Percentiles rank a stretch among this genome's conserved stretches.
phyloP scores from a whole-genome alignment of 495 filamentous ascomycete species.

The Talaromyces stipitatus region DNA sequence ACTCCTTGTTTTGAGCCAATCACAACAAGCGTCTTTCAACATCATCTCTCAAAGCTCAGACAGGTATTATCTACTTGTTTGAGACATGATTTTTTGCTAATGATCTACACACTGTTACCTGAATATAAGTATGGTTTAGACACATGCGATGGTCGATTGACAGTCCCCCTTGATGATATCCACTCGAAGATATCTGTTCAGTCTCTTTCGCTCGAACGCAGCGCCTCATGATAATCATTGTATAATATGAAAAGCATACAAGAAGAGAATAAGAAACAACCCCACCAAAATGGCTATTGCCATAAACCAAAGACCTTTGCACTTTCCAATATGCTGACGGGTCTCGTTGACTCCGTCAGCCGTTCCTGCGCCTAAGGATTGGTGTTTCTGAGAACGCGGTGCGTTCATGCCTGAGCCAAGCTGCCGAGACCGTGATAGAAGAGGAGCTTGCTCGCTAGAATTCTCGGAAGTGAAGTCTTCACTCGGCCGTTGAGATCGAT shows the following conservation, averaged over 20 bases:
- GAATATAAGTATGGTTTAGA: too few species aligned
- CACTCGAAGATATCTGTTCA: constrained; percentile 7
- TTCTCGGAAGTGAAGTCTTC: neutral
- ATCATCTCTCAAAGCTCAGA: too few species aligned
- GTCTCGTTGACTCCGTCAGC: neutral
- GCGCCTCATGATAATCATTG: constrained; percentile 17
- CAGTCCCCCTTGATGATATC: too few species aligned
- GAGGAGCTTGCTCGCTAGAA: neutral
- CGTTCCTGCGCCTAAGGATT: neutral
- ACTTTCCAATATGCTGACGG: constrained; percentile 17
- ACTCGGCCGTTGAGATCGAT: neutral
- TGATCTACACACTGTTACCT: too few species aligned
- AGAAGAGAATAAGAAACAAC: constrained; percentile 28
- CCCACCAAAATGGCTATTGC: constrained; percentile 19
- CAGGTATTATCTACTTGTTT: too few species aligned
- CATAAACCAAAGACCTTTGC: constrained; percentile 22
- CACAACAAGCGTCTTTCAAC: too few species aligned
- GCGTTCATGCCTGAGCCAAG: neutral
- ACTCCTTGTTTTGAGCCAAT: neutral
- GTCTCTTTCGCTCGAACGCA: constrained; percentile 2
- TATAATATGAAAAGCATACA: constrained; percentile 25
- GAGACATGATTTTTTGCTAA: too few species aligned
- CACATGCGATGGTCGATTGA: too few species aligned
- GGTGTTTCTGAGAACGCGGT: neutral
- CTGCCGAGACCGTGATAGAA: neutral